Conservation (phyloP, 2,329 filamentous ascomycete species). For the Penicillium sclerotigenum region DNA sequence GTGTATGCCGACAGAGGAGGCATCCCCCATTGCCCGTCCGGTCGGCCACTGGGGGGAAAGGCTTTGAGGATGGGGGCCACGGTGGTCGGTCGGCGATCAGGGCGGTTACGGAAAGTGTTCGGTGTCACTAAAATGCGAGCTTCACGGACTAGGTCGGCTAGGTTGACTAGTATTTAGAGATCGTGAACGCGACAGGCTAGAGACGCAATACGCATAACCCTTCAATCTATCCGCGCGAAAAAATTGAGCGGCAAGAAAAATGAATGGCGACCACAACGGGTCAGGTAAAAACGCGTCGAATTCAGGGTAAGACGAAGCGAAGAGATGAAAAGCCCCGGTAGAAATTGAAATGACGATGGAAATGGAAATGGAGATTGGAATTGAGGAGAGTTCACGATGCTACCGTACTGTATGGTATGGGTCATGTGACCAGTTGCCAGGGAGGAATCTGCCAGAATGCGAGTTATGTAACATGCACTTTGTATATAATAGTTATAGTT, state of each 20-base stretch:
- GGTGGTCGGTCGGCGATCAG: slow-evolving; percentile 22
- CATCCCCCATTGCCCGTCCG: slow-evolving; percentile 52
- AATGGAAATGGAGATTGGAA: slow-evolving; percentile 3
- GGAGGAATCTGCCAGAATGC: slow-evolving; percentile 10
- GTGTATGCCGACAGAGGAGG: slow-evolving; percentile 67
- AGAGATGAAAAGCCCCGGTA: background rate
- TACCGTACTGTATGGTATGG: slow-evolving; percentile 5
- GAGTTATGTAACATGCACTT: background rate
- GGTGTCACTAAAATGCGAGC: background rate
- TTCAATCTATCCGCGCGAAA: slow-evolving; percentile 25
- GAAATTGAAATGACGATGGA: slow-evolving; percentile 5
- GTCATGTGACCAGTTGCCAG: slow-evolving; percentile 12
- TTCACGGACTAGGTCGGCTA: background rate
- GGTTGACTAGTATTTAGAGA: background rate
- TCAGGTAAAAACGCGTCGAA: background rate
- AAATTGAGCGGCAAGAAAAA: background rate
- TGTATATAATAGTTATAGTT: background rate
- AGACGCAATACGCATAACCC: slow-evolving; percentile 15
- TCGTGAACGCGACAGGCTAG: slow-evolving; percentile 7
- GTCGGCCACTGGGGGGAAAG: slow-evolving; percentile 37
- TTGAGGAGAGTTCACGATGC: background rate
- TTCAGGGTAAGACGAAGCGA: background rate
- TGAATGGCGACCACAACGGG: slow-evolving; percentile 11
- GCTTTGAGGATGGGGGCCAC: slow-evolving; percentile 38
- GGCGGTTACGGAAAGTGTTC: slow-evolving; percentile 1